These are phyloP conservation scores for Xylaria nigripes DNA, from an alignment of 495 filamentous ascomycete species.

Conservation along the genomic window DNA sequence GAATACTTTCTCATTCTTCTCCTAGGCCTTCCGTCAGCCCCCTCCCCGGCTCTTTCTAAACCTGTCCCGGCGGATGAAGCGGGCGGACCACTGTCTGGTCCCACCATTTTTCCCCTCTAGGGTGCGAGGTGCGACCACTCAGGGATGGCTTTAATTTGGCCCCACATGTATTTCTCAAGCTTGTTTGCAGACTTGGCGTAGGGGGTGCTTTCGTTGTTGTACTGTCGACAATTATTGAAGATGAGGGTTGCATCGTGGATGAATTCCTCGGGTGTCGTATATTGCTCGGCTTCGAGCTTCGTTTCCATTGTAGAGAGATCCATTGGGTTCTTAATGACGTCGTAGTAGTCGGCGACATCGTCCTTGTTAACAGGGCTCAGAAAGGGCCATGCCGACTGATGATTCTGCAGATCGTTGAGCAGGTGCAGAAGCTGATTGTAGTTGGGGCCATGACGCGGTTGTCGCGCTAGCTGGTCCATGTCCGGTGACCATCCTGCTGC, in stretches of 20 bases:
- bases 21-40: neutral
- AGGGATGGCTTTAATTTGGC: conserved; percentile 82
- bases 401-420: conserved; percentile 92
- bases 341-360: conserved; percentile 95
- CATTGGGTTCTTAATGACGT: conserved; percentile 97
- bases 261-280: conserved; percentile 87
- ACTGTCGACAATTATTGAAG: conserved; percentile 89
- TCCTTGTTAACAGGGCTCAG: conserved; percentile 88
- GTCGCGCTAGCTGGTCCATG: conserved; percentile 94
- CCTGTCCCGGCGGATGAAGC: too few species aligned
- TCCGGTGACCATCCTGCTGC: conserved; percentile 90
- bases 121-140: conserved; percentile 77
- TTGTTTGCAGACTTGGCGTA: conserved; percentile 96
- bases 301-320: conserved; percentile 93
- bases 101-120: conserved; percentile 17
- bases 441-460: conserved; percentile 95
- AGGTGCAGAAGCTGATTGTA: conserved; percentile 89
- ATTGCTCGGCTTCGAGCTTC: conserved; percentile 89
- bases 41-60: too few species aligned
- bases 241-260: conserved; percentile 83
- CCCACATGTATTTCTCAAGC: conserved; percentile 95
- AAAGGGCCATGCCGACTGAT: conserved; percentile 88
- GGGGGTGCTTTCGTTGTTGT: conserved; percentile 91
- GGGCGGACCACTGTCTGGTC: neutral
- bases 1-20: neutral